Percentiles rank a stretch among this genome's conserved stretches.
Conservation (phyloP, 495 filamentous ascomycete species). For the Lentithecium fluviatile region DNA sequence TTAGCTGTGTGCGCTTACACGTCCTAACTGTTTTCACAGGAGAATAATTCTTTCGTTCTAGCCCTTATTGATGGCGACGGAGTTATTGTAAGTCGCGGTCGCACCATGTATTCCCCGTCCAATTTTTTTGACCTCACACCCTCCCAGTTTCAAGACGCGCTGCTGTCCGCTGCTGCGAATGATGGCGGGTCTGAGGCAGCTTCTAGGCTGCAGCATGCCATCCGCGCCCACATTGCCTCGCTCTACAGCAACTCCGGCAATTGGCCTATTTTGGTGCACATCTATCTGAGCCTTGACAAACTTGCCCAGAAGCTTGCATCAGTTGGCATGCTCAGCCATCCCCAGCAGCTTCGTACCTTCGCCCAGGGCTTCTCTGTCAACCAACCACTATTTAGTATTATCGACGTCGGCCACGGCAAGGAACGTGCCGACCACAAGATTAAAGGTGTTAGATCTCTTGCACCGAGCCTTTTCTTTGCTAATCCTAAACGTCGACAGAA, state of each 20-base stretch:
- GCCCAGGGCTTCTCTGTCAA: slow-evolving; percentile 41
- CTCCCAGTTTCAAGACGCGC: slow-evolving; percentile 39
- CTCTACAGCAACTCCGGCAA: slow-evolving; percentile 30
- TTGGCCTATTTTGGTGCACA: slow-evolving; percentile 42
- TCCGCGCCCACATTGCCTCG: slow-evolving; percentile 36
- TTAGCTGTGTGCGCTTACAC: not conserved
- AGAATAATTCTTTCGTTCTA: slow-evolving; percentile 41
- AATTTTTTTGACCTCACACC: not conserved
- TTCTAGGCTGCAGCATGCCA: slow-evolving; percentile 38
- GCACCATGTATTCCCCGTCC: not conserved
- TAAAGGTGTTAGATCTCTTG: slow-evolving; percentile 35
- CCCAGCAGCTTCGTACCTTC: slow-evolving; percentile 38
- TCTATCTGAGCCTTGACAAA: slow-evolving; percentile 43
- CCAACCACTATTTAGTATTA: slow-evolving; percentile 44
- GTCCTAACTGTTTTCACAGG: slow-evolving; percentile 22
- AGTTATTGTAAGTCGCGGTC: slow-evolving; percentile 36
- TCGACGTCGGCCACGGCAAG: slow-evolving; percentile 45
- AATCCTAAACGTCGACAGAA: slow-evolving; percentile 22
- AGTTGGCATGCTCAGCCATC: slow-evolving; percentile 35
- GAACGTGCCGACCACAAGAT: slow-evolving; percentile 46
- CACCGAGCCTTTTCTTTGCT: not conserved
- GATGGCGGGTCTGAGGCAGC: slow-evolving; percentile 46
- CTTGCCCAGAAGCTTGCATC: slow-evolving; percentile 37
- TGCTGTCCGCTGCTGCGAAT: slow-evolving; percentile 36
- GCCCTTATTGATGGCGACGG: slow-evolving; percentile 47